Conservation (phyloP, 2,329 filamentous ascomycete species). For the Mycosphaerella arachidis region DNA sequence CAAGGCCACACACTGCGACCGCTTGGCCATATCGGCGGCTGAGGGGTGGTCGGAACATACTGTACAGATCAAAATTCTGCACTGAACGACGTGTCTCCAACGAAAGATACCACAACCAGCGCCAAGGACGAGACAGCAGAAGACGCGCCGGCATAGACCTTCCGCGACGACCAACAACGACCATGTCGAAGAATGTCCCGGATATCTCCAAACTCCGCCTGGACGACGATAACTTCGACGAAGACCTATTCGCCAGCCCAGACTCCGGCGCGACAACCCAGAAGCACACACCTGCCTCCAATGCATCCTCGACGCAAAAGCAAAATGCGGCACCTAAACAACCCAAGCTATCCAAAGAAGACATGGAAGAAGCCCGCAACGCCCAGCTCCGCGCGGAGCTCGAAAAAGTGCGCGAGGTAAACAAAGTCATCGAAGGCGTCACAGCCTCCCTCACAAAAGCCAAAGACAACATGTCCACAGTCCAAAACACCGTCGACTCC, state of each 20-base stretch:
- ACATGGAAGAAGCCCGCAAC: conserved; percentile 63
- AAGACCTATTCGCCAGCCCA: conserved; percentile 57
- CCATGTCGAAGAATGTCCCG: conserved; percentile 30
- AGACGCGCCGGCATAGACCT: background rate
- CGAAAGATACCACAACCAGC: no score
- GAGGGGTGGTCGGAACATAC: conserved; percentile 14
- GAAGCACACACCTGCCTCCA: conserved; percentile 27
- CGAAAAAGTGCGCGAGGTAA: conserved; percentile 77
- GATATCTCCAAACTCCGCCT: conserved; percentile 39
- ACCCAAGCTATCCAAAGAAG: conserved; percentile 30
- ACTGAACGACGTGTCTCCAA: no score
- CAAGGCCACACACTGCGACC: conserved; percentile 16
- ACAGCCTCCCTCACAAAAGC: conserved; percentile 67
- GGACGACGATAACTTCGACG: conserved; percentile 45
- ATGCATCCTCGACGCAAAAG: conserved; percentile 38
- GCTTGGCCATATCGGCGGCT: conserved; percentile 5
- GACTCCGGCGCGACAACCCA: conserved; percentile 36
- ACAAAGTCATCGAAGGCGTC: conserved; percentile 77
- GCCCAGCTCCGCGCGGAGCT: conserved; percentile 72
- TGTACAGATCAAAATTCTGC: background rate
- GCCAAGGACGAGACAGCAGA: background rate
- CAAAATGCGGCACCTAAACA: conserved; percentile 26
- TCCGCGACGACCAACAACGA: background rate
- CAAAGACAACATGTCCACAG: conserved; percentile 75
- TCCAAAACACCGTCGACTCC: conserved; percentile 77